Conservation (phyloP, 352 stramenopile genomes). For the Phytophthora crassamura region DNA sequence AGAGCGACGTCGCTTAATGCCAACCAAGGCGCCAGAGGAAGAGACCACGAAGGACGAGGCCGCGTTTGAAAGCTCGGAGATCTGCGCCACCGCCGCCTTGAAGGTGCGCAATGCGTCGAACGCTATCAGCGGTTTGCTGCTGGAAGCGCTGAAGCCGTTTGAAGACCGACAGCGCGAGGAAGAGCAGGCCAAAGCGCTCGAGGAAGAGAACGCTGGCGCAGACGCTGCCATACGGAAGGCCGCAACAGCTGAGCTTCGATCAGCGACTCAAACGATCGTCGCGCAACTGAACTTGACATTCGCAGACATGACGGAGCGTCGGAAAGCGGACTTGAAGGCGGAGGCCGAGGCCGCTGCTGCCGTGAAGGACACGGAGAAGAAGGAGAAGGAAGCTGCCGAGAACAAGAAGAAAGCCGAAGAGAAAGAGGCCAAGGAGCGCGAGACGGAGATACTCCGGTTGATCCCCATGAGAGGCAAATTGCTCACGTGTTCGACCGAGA, state of each 20-base stretch:
- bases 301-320: constrained; percentile 39
- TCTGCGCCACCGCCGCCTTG: constrained; percentile 7
- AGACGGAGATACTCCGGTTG: constrained; percentile 54
- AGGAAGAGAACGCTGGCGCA: constrained; percentile 14
- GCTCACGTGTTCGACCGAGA: constrained; percentile 46
- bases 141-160: constrained; percentile 62
- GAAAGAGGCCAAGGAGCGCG: constrained; percentile 33
- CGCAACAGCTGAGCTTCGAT: constrained; percentile 28
- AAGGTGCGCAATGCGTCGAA: constrained; percentile 47
- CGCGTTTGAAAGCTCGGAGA: constrained; percentile 4
- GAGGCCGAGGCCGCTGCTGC: constrained; percentile 29
- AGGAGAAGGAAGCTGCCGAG: constrained; percentile 48
- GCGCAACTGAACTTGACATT: constrained; percentile 54
- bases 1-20: constrained; percentile 16
- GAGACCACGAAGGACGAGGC: constrained; percentile 19
- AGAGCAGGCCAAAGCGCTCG: constrained; percentile 30
- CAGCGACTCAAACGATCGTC: constrained; percentile 48
- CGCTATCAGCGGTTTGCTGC: constrained; percentile 51
- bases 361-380: constrained; percentile 45
- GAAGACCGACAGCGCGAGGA: constrained; percentile 43
- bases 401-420: constrained; percentile 47
- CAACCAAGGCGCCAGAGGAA: constrained; percentile 20
- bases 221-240: constrained; percentile 22
- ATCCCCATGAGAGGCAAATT: constrained; percentile 56
- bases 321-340: constrained; percentile 46